Percentiles rank a stretch among this genome's conserved stretches.
phyloP scores from a whole-genome alignment of 2,329 filamentous ascomycete species.

The Pyrenophora teres region DNA sequence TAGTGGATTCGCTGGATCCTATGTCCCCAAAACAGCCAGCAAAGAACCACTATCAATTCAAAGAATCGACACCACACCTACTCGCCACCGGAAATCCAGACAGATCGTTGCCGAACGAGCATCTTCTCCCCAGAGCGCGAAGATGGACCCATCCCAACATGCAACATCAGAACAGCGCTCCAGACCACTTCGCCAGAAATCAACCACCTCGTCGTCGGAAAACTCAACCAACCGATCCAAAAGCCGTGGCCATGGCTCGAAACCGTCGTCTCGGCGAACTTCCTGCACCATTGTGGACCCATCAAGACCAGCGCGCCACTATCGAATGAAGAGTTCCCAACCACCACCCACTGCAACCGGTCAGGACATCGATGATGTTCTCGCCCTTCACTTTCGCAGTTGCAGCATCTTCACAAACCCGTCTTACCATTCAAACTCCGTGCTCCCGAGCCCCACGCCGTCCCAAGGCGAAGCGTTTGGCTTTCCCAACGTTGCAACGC shows the following conservation, averaged over 20 bases:
- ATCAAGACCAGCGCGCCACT: conserved; percentile 41
- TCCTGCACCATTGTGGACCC: conserved; percentile 43
- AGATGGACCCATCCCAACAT: conserved; percentile 18
- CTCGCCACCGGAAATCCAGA: conserved; percentile 23
- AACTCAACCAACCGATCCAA: conserved; percentile 37
- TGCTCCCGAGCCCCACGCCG: conserved; percentile 27
- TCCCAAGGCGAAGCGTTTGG: conserved; percentile 22
- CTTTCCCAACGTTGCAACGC: conserved; percentile 13
- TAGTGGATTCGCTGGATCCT: conserved; percentile 39
- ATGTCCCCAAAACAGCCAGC: conserved; percentile 22
- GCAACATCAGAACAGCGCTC: conserved; percentile 36
- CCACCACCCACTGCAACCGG: conserved; percentile 27
- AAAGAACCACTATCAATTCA: conserved; percentile 20
- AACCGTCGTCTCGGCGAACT: conserved; percentile 43
- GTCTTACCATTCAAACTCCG: conserved; percentile 32
- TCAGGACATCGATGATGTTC: conserved; percentile 47
- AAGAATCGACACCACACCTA: conserved; percentile 33
- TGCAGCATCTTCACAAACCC: conserved; percentile 44
- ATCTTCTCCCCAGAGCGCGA: conserved; percentile 7
- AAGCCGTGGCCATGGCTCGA: conserved; percentile 35
- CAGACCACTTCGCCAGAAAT: conserved; percentile 30
- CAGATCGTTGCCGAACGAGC: conserved; percentile 11
- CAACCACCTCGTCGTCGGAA: conserved; percentile 37
- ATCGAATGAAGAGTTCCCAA: conserved; percentile 43
- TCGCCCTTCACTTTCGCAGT: conserved; percentile 48